These are phyloP conservation scores for Metschnikowia vanudenii DNA, from an alignment of 805 yeast genomes.

Conservation along the genomic window DNA sequence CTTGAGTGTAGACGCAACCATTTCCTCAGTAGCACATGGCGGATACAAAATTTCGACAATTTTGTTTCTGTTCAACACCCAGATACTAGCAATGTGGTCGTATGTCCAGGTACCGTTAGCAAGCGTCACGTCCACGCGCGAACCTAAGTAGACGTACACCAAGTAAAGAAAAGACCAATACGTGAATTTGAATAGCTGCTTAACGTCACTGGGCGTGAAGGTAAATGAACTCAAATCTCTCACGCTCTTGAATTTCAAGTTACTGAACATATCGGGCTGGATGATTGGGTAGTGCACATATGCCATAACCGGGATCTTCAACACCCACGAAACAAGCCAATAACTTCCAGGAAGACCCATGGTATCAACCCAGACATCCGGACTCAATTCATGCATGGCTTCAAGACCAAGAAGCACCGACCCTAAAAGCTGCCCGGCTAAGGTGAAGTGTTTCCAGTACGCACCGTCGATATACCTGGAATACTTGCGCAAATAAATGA, in stretches of 20 bases:
- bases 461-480: slow-evolving; percentile 64
- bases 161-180: slow-evolving; percentile 75
- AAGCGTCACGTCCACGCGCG: slow-evolving; percentile 60
- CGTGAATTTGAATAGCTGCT: slow-evolving; percentile 38
- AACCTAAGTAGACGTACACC: slow-evolving; percentile 64
- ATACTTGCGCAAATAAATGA: slow-evolving; percentile 54
- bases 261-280: slow-evolving; percentile 80
- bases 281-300: slow-evolving; percentile 96
- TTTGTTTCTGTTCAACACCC: slow-evolving; percentile 48
- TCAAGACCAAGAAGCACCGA: slow-evolving; percentile 65
- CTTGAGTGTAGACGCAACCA: slow-evolving; percentile 3
- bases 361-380: slow-evolving; percentile 93
- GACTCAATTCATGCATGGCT: slow-evolving; percentile 65
- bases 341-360: slow-evolving; percentile 91
- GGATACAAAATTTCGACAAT: slow-evolving; percentile 66
- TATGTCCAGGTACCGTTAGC: slow-evolving; percentile 93
- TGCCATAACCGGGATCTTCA: slow-evolving; percentile 73
- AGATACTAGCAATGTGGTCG: slow-evolving; percentile 64
- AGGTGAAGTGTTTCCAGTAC: slow-evolving; percentile 76
- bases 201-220: slow-evolving; percentile 23
- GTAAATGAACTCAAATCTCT: slow-evolving; percentile 20
- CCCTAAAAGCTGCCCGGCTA: slow-evolving; percentile 86
- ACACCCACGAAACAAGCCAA: slow-evolving; percentile 54
- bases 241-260: slow-evolving; percentile 39
- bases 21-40: slow-evolving; percentile 76